Base-by-base conservation (phyloP, 352 stramenopile genomes). In the Blastocystis sp. region DNA sequence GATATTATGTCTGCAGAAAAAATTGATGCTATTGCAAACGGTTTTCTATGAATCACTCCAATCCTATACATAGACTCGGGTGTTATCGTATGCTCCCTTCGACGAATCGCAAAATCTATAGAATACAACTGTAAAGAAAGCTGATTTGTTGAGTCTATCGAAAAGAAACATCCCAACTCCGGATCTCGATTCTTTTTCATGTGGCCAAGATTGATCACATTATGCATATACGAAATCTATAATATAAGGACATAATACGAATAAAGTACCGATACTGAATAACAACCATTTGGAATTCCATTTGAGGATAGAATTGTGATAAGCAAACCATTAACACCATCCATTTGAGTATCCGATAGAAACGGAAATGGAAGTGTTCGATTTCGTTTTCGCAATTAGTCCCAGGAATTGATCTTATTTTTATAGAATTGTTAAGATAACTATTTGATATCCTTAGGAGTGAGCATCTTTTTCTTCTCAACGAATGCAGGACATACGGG, bases 211-310 rank as follows among this genome's bases (percentile, higher is more conserved):
- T 75, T 51, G 12, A 51, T 42, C 21, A 14, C 27, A 21, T 51
- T 52, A 52, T 75, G 21, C 27, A 19, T 52, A 27, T 75, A 75
- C 27, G n/a, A 51, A 75, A 75, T 14, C 65, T 75, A 75, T 11
- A 1, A 11, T n/a, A 42, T 58, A 19, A 75, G 21, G 37, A 14
- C 27, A 19, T 21, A 42, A 51, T 43, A 14, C 19, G 35, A 27
- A 11, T 54, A 21, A 6, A 11, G 16, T 24, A 75, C 65, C 21
- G 16, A 42, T 19, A 75, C 65, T n/a, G 24, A 52, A 51, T 75
- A 75, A 7, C 65, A 75, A 11, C 65, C 65, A 52, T 51, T 52
- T 51, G 65, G 65, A 42, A 75, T 75, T 24, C 65, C 65, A n/a
- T 51, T 51, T 24, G 65, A 75, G 1, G 65, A 75, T 16, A 52